phyloP scores from a whole-genome alignment of 2,329 filamentous ascomycete genomes.

The Calycina herbarum region DNA sequence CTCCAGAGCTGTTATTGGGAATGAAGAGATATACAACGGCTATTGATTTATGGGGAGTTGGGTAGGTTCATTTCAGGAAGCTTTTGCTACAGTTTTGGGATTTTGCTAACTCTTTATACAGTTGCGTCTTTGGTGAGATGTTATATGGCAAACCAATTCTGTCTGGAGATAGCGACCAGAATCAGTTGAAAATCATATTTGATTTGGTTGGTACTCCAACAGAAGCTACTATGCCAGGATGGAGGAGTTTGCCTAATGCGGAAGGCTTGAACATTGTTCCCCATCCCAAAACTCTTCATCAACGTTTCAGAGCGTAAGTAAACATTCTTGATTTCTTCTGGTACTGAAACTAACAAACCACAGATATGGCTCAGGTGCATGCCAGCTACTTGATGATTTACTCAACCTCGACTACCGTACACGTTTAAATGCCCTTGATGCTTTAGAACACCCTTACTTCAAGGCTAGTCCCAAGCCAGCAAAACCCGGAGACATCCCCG shows the following conservation, averaged over 20 bases:
- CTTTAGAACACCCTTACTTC: constrained; percentile 90
- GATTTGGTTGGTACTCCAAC: constrained; percentile 87
- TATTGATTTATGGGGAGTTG: constrained; percentile 98
- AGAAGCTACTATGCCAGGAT: constrained; percentile 90
- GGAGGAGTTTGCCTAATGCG: constrained; percentile 78
- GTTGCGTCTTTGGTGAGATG: constrained; percentile 99
- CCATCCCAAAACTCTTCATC: constrained; percentile 64
- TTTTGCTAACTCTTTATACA: constrained; percentile 40
- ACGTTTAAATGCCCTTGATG: constrained; percentile 91
- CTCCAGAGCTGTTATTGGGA: constrained; percentile 86
- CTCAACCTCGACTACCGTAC: constrained; percentile 86
- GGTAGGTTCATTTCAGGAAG: constrained; percentile 54
- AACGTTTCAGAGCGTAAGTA: constrained; percentile 71
- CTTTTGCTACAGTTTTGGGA: constrained; percentile 16
- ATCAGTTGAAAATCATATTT: constrained; percentile 93
- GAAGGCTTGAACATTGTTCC: constrained; percentile 68
- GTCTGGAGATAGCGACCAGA: constrained; percentile 80
- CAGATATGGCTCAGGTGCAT: constrained; percentile 67
- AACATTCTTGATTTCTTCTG: not conserved
- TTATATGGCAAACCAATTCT: constrained; percentile 90
- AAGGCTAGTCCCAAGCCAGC: constrained; percentile 75
- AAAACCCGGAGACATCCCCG: constrained; percentile 81
- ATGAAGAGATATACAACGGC: constrained; percentile 92
- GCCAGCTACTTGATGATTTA: constrained; percentile 79
- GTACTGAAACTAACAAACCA: constrained; percentile 27